These are phyloP conservation scores for Kwoniella mangroviensis DNA, from an alignment of 768 basidiomycete genomes.

Conservation along the genomic window DNA sequence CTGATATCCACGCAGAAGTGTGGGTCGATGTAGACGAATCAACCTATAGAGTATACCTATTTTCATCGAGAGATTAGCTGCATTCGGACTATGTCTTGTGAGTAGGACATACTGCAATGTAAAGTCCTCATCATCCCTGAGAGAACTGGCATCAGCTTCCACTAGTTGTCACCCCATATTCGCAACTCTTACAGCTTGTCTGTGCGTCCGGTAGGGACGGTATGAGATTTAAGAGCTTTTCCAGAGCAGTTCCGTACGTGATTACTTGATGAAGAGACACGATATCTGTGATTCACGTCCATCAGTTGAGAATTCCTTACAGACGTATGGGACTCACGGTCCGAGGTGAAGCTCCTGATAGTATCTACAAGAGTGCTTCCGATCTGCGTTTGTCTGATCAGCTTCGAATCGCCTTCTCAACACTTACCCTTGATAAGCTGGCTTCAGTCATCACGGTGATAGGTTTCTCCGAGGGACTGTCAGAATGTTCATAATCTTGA, in stretches of 20 bases:
- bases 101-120: conserved; percentile 12
- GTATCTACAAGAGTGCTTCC: conserved; percentile 3
- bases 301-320: background rate
- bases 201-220: background rate
- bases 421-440: conserved; percentile 22
- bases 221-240: background rate
- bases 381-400: conserved; percentile 1
- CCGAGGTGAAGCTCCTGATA: background rate
- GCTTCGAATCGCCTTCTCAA: background rate
- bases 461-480: background rate
- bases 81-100: background rate
- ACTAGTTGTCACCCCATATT: background rate
- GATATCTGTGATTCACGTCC: background rate
- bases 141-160: background rate
- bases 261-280: background rate
- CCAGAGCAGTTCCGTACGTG: conserved; percentile 6
- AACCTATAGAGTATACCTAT: conserved; percentile 31
- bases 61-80: too few species aligned
- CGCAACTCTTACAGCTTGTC: conserved; percentile 1
- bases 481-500: background rate
- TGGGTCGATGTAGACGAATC: conserved; percentile 23
- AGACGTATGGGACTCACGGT: background rate
- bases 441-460: conserved; percentile 10
- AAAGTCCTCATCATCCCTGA: conserved; percentile 26
- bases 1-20: conserved; percentile 16